Percentiles rank a stretch among this genome's conserved stretches.
These are phyloP conservation scores for Marasmius sp. DNA, from an alignment of 1,284 basidiomycete species.

Conservation along the genomic window DNA sequence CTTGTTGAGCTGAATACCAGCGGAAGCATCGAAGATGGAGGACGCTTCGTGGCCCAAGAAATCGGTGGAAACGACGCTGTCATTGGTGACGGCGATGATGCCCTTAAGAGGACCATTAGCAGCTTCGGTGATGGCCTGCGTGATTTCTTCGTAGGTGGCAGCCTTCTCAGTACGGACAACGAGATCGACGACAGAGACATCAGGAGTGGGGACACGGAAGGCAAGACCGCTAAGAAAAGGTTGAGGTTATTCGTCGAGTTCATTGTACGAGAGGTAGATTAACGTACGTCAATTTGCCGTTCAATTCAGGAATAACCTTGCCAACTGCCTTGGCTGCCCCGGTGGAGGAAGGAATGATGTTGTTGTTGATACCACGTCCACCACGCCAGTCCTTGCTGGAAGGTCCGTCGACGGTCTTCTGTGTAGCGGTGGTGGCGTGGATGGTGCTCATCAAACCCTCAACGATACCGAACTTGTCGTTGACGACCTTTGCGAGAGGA, in stretches of 20 bases:
- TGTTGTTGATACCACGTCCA: constrained; percentile 94
- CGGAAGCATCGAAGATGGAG: constrained; percentile 90
- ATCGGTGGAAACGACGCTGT: constrained; percentile 93
- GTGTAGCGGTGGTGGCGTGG: constrained; percentile 95
- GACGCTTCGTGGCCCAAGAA: constrained; percentile 82
- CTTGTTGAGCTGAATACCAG: constrained; percentile 91
- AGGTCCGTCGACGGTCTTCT: constrained; percentile 99
- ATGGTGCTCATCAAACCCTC: constrained; percentile 99
- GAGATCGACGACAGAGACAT: constrained; percentile 98
- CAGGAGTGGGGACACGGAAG: constrained; percentile 97
- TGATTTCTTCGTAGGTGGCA: constrained; percentile 90
- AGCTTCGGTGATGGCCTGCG: constrained; percentile 83
- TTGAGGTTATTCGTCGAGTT: neutral
- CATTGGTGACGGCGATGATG: constrained; percentile 95
- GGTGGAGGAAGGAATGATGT: constrained; percentile 99
- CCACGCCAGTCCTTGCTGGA: constrained; percentile 96
- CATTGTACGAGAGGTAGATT: neutral
- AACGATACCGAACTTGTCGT: constrained; percentile 95
- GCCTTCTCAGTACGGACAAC: constrained; percentile 91
- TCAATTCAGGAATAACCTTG: constrained; percentile 96
- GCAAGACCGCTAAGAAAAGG: constrained; percentile 71
- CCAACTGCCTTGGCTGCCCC: constrained; percentile 99
- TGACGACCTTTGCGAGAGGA: constrained; percentile 95
- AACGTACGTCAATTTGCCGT: constrained; percentile 92
- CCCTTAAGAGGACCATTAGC: constrained; percentile 75